These are phyloP conservation scores for Anastatica hierochuntica DNA, from an alignment of 345 rosid genomes.

Conservation along the genomic window DNA sequence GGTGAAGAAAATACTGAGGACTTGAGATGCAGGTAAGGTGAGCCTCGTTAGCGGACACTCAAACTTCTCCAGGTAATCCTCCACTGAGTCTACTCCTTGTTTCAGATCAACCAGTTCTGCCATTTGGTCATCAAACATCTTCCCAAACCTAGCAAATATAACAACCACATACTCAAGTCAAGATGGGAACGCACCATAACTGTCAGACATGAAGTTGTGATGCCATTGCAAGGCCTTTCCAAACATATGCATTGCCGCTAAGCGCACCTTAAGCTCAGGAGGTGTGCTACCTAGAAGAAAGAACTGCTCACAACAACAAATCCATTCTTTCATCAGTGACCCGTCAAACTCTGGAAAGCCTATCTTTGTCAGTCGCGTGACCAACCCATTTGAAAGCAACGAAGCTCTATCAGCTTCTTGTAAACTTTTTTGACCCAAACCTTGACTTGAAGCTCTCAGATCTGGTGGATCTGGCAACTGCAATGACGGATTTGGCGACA, in stretches of 20 bases:
- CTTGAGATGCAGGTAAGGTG: not conserved
- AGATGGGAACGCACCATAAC: not conserved
- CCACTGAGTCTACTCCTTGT: not conserved
- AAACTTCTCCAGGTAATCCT: not conserved
- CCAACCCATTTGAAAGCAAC: not conserved
- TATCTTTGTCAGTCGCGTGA: not conserved
- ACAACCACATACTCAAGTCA: not conserved
- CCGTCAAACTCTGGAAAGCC: not conserved
- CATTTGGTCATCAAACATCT: not conserved
- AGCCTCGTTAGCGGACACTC: not conserved
- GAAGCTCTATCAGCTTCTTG: too few relatives aligned
- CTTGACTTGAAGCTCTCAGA: too few relatives aligned
- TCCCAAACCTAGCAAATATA: not conserved
- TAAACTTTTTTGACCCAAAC: too few relatives aligned
- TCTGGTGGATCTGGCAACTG: too few relatives aligned
- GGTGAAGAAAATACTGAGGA: not conserved
- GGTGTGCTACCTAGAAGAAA: not conserved
- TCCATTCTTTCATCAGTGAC: not conserved
- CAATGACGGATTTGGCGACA: too few relatives aligned
- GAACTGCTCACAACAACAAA: not conserved
- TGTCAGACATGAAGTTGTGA: not conserved
- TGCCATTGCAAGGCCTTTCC: not conserved
- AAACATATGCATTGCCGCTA: not conserved
- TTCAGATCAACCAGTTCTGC: not conserved
- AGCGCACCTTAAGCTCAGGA: not conserved